These are phyloP conservation scores for Fusarium cicatricum DNA, from an alignment of 2,329 filamentous ascomycete species.

Conservation along the genomic window DNA sequence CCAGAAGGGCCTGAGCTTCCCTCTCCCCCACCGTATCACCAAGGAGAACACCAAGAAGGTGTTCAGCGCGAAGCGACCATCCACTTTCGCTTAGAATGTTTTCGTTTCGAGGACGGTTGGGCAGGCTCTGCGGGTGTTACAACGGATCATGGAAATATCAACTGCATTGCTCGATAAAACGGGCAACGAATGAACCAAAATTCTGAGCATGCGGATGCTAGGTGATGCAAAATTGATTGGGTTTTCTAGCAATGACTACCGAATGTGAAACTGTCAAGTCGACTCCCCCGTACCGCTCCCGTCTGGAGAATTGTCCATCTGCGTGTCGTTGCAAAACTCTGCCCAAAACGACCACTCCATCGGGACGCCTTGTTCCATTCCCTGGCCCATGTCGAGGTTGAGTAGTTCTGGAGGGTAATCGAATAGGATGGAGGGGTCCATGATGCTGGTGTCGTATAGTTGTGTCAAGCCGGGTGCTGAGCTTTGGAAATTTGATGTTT, in stretches of 20 bases:
- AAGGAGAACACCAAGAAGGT: conserved; percentile 87
- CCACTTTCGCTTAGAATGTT: conserved; percentile 92
- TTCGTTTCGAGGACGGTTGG: conserved; percentile 60
- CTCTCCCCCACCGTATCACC: conserved; percentile 94
- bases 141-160: conserved; percentile 68
- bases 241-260: conserved; percentile 38
- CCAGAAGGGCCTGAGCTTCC: conserved; percentile 95
- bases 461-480: conserved; percentile 15
- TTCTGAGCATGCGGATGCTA: conserved; percentile 40
- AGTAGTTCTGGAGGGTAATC: conserved; percentile 40
- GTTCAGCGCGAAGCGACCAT: conserved; percentile 91
- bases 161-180: conserved; percentile 63
- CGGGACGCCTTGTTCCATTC: conserved; percentile 31
- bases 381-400: conserved; percentile 36
- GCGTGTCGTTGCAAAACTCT: conserved; percentile 54
- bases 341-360: conserved; percentile 53
- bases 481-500: not conserved
- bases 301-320: conserved; percentile 44
- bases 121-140: conserved; percentile 68
- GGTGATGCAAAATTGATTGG: conserved; percentile 44
- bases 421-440: conserved; percentile 44
- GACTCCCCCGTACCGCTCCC: conserved; percentile 36
- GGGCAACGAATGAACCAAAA: conserved; percentile 57
- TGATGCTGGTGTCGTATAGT: conserved; percentile 40
- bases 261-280: conserved; percentile 31